Percentiles rank a stretch among this genome's conserved stretches.
These are phyloP conservation scores for Eleusine indica DNA, from an alignment of 176 grass and related monocot species.

Conservation along the genomic window DNA sequence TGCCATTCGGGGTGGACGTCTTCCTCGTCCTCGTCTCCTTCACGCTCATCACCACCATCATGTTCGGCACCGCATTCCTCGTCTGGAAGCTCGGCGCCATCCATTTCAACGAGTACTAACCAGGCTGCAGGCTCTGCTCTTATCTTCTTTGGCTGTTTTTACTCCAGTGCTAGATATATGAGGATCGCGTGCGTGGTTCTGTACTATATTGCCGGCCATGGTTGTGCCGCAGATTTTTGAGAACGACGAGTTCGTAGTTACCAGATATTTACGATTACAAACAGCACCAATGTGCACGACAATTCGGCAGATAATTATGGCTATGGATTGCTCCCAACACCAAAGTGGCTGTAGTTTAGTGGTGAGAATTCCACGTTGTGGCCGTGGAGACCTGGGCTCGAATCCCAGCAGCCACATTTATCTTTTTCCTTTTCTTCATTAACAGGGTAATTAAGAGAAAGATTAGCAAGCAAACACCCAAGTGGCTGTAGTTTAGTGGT, in stretches of 20 bases:
- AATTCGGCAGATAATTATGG: too few species aligned
- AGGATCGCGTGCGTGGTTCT: not conserved
- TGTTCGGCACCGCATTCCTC: slow-evolving; percentile 84
- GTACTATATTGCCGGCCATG: slow-evolving; percentile 7
- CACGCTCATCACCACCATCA: slow-evolving; percentile 75
- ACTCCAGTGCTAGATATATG: not conserved
- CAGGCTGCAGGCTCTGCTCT: not conserved
- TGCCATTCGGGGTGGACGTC: slow-evolving; percentile 73
- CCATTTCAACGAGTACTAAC: slow-evolving; percentile 93
- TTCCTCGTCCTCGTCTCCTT: slow-evolving; percentile 70
- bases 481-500: slow-evolving; percentile 69
- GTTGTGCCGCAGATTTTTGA: slow-evolving; percentile 26
- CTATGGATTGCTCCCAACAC: not conserved
- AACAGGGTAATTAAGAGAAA: rapidly evolving
- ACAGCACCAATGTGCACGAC: not conserved
- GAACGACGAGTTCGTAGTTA: not conserved
- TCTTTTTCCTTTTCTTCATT: too few species aligned
- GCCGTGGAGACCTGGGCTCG: slow-evolving; percentile 95
- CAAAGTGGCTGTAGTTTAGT: slow-evolving; percentile 56
- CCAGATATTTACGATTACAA: not conserved
- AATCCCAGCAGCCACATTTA: slow-evolving; percentile 89
- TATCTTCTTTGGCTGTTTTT: not conserved
- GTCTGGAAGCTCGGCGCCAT: slow-evolving; percentile 94
- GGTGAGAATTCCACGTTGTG: slow-evolving; percentile 95
- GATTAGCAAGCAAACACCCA: rapidly evolving